A percentile compares a stretch with the other conserved stretches of the same genome.
These are phyloP conservation scores for Botryotinia convoluta DNA, from an alignment of 2,329 filamentous ascomycete species.

Conservation along the genomic window DNA sequence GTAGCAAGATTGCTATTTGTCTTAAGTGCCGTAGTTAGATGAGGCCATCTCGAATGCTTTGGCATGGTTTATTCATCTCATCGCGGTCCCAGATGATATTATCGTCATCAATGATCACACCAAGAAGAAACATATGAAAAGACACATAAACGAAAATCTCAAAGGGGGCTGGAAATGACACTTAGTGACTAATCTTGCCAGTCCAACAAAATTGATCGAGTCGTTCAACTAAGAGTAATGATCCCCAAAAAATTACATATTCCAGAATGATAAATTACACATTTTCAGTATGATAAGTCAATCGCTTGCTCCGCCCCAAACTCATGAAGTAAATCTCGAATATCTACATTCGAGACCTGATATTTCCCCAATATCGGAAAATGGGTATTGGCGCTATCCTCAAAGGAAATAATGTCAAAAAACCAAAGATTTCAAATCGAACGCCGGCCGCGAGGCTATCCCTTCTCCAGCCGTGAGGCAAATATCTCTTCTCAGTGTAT, in stretches of 20 bases:
- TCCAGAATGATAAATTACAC: not conserved
- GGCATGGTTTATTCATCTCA: not conserved
- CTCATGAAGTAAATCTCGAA: not conserved
- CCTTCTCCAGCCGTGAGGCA: slow-evolving; percentile 21
- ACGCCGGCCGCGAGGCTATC: slow-evolving; percentile 21
- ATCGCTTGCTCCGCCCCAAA: not conserved
- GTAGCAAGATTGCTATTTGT: not conserved
- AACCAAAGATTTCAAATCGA: slow-evolving; percentile 5
- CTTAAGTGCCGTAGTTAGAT: not conserved
- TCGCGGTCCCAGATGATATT: not conserved
- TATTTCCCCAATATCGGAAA: not conserved
- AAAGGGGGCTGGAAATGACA: not conserved
- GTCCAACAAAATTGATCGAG: not conserved
- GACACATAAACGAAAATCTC: not conserved
- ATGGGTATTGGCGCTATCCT: not conserved
- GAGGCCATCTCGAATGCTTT: not conserved
- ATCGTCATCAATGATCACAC: not conserved
- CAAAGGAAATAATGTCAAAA: slow-evolving; percentile 10
- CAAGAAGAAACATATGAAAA: not conserved
- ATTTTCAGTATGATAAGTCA: not conserved
- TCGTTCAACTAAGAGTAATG: not conserved
- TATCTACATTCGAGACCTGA: not conserved
- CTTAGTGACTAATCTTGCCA: not conserved
- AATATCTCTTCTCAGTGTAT: not conserved
- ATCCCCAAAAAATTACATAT: not conserved